Evolutionary conservation across 2,329 filamentous ascomycete species (phyloP), one percentile per base, ranked within the genome.

Genomic region (Aspergillus amoenus): DNA sequence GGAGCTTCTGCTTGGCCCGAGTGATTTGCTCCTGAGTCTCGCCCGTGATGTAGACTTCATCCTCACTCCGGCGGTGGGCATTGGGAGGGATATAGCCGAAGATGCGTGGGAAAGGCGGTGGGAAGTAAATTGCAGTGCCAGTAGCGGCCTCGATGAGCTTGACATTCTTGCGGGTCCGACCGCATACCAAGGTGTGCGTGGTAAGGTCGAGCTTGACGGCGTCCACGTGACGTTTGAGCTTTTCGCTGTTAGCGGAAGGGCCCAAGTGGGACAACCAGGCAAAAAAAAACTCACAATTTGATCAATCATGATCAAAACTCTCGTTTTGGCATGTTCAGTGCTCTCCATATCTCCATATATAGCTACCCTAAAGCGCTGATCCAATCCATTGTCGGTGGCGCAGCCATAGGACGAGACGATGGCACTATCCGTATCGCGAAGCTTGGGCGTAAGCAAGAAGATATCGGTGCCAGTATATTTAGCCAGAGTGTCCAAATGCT

Each of bases 61-160:
- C 88, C 34, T 93, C 89, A 52, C 92, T 90, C 64, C 94, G 87
- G 57, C 90, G 86, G 55, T 86, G 86, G 18, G 92, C 92, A 63
- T 90, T 91, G 7, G 86, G 86, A 1, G 93, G 93, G 52, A 88
- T 90, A 73, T 96, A 99, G 58, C 91, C 89, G 70, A 94, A 97
- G 63, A 97, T 88, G 58, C 89, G 87, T 13, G 93, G 93, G 72
- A 97, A 97, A 1, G 93, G 89, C 7, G 93, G 92, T 27, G 94
- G 94, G 71, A 99, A 97, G 78, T 99, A 99, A 68, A 99, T 97
- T 62, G 94, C 93, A 8, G 94, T 97, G 68, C 93, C 91, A 13
- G 94, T 97, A 27, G 89, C 87, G 13, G 94, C 96, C 76, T 99
- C 94, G 69, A 99, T 97, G 68, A 94, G 80, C 79, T 97, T 97